Conservation (phyloP, 2,329 filamentous ascomycete species). For the Pestalotiopsis sp. region DNA sequence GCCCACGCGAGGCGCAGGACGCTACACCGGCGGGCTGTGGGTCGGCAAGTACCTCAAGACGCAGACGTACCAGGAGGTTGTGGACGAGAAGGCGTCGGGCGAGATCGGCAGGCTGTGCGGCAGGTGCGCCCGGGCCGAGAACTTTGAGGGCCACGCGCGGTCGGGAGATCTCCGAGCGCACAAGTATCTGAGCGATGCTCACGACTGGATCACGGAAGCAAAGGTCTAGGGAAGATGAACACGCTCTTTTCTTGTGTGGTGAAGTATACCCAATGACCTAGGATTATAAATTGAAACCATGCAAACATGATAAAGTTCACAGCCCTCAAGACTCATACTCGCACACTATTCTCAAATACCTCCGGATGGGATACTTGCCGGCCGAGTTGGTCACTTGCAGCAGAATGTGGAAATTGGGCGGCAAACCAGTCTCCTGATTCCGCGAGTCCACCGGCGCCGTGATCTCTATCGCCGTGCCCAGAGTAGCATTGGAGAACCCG, state of each 20-base stretch:
- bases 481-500: neutral
- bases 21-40: slow-evolving; percentile 54
- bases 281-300: no score
- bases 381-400: neutral
- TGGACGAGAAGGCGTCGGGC: slow-evolving; percentile 40
- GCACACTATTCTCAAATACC: slow-evolving; percentile 1
- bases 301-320: neutral
- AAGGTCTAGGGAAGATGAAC: neutral
- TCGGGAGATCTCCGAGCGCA: slow-evolving; percentile 49
- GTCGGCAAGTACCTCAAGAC: slow-evolving; percentile 55
- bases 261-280: no score
- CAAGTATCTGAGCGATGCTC: slow-evolving; percentile 39
- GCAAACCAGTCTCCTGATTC: neutral
- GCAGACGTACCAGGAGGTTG: slow-evolving; percentile 53
- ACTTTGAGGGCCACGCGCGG: slow-evolving; percentile 53
- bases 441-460: neutral
- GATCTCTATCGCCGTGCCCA: neutral
- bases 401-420: neutral
- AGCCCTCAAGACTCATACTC: neutral
- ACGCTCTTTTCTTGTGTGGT: no score
- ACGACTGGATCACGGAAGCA: slow-evolving; percentile 41
- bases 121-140: slow-evolving; percentile 47
- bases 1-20: slow-evolving; percentile 45
- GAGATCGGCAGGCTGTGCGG: slow-evolving; percentile 49
- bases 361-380: neutral